Base-by-base conservation (phyloP, 2,329 filamentous ascomycete species). In the Verticillium nonalfalfae region DNA sequence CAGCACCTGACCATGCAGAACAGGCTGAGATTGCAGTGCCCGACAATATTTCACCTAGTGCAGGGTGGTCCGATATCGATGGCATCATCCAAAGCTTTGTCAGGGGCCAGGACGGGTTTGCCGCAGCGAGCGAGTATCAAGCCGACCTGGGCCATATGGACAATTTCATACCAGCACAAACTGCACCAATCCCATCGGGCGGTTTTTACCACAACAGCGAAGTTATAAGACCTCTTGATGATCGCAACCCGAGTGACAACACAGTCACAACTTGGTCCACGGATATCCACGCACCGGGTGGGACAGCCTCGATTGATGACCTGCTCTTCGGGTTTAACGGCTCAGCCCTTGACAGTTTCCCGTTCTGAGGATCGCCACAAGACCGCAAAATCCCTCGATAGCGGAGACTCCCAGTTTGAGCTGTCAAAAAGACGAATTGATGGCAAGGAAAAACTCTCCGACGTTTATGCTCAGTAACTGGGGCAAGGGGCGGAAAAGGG, bases 81-180 rank as follows among this genome's bases (percentile, higher is more conserved):
- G 71, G 68, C 1, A 75, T 75, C 57, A 74, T 75, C n/a, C 71
- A 73, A 56, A 73, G 69, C 54, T 75, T 75, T 56, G 59, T 72
- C 1, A 66, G 68, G 5, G 66, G 68, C 11, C 63, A 64, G 18
- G 67, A 69, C 11, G 40, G 31, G 35, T 1, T 50, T 21, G 18
- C 40, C 40, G 18, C 18, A 5, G 7, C 40, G 6, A 62, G 52
- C 56, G 13, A 50, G 13, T 31, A 18, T 13, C 11, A 50, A 18
- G 18, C 40, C 40, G 26, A 50, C 21, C 9, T 50, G 11, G 18
- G 40, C 18, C 40, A 50, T 11, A n/a, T 34, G 34, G 63, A 64
- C n/a, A 50, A 26, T n/a, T 15, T 39, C 14, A 40, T 18, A n/a
- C 57, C 61, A 2, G n/a, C 40, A 26, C 2, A 38, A 34, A 18